A percentile compares a stretch with the other conserved stretches of the same genome.
These are phyloP conservation scores for Insectozyma bohioensis DNA, from an alignment of 1,139 yeast genomes.

Conservation along the genomic window DNA sequence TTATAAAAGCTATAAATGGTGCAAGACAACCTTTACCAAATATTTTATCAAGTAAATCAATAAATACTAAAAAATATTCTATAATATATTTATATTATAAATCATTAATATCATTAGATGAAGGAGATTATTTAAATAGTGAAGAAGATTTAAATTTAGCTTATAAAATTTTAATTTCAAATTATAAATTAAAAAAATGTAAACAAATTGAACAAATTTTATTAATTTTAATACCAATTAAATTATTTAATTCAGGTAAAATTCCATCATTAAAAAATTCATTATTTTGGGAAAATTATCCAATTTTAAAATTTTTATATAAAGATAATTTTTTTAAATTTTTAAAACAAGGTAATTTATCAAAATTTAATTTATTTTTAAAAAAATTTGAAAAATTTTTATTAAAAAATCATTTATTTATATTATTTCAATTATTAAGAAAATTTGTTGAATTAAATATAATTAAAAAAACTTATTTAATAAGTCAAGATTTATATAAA, in stretches of 20 bases:
- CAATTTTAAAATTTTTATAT: constrained; percentile 46
- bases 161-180: constrained; percentile 29
- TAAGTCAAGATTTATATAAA: constrained; percentile 22
- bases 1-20: constrained; percentile 69
- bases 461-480: constrained; percentile 46
- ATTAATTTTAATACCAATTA: constrained; percentile 55
- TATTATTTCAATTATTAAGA: constrained; percentile 57
- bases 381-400: constrained; percentile 48
- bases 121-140: constrained; percentile 56
- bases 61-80: constrained; percentile 48
- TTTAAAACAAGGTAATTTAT: constrained; percentile 55
- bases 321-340: constrained; percentile 46
- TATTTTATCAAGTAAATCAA: constrained; percentile 42
- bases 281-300: constrained; percentile 44
- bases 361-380: constrained; percentile 46
- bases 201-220: constrained; percentile 41
- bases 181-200: constrained; percentile 16
- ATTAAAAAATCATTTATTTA: constrained; percentile 60
- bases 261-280: constrained; percentile 45
- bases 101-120: constrained; percentile 62
- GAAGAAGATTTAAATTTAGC: constrained; percentile 51
- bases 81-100: constrained; percentile 65
- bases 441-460: constrained; percentile 53
- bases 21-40: constrained; percentile 48
- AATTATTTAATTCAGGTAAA: constrained; percentile 41